phyloP scores from a whole-genome alignment of 768 basidiomycete genomes.

The Suillus occidentalis region DNA sequence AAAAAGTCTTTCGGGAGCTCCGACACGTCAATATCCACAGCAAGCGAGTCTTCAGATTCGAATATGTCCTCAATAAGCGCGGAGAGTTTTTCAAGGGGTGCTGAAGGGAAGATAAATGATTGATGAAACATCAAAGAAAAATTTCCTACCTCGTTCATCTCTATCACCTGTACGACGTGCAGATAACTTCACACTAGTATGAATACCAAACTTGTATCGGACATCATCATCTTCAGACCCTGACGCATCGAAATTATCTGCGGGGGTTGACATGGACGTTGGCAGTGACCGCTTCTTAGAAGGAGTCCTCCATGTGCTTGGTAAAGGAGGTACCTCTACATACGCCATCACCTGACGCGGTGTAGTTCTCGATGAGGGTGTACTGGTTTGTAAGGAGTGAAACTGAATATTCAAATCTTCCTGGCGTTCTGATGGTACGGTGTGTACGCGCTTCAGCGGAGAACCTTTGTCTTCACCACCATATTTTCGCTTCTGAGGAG shows the following conservation, averaged over 20 bases:
- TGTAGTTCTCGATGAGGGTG: conserved; percentile 26
- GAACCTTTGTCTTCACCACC: conserved; percentile 61
- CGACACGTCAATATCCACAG: conserved; percentile 49
- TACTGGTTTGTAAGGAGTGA: background rate
- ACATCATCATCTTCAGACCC: conserved; percentile 41
- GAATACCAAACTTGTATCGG: conserved; percentile 24
- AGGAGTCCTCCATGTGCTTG: conserved; percentile 29
- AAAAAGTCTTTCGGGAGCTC: conserved; percentile 64
- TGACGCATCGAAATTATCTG: conserved; percentile 37
- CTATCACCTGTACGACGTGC: conserved; percentile 68
- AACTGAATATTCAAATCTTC: background rate
- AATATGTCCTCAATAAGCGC: conserved; percentile 84
- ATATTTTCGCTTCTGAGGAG: conserved; percentile 73
- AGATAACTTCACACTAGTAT: conserved; percentile 46
- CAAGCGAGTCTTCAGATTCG: conserved; percentile 72
- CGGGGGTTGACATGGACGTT: conserved; percentile 48
- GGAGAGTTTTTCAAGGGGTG: conserved; percentile 72
- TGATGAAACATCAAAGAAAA: background rate
- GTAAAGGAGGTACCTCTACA: conserved; percentile 32
- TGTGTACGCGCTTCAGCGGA: conserved; percentile 56
- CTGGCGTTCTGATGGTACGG: background rate
- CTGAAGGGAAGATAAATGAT: conserved; percentile 32
- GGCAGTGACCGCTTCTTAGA: conserved; percentile 20
- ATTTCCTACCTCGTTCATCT: conserved; percentile 65
- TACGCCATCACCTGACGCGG: conserved; percentile 34